Conservation (phyloP, 805 yeast species). For the Wickerhamomyces chaumierensis region DNA sequence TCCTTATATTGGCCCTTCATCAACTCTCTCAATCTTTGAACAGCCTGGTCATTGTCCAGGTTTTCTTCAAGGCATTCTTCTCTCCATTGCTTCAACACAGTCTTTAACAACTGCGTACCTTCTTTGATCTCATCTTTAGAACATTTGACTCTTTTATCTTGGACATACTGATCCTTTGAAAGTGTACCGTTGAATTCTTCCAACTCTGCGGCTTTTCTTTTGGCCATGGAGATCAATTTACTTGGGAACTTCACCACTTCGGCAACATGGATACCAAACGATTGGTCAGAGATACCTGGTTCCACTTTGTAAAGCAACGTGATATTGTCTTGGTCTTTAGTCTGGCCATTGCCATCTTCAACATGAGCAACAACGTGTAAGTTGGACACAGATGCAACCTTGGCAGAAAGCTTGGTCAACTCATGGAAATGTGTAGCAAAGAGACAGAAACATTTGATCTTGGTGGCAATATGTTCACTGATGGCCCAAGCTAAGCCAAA, state of each 20-base stretch:
- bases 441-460: slow-evolving; percentile 66
- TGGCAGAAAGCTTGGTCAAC: slow-evolving; percentile 66
- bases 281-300: slow-evolving; percentile 89
- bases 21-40: slow-evolving; percentile 26
- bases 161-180: slow-evolving; percentile 29
- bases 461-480: slow-evolving; percentile 67
- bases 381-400: slow-evolving; percentile 56
- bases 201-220: slow-evolving; percentile 81
- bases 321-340: slow-evolving; percentile 43
- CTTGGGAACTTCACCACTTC: slow-evolving; percentile 88
- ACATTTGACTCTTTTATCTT: slow-evolving; percentile 36
- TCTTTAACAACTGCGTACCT: slow-evolving; percentile 41
- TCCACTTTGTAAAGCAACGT: slow-evolving; percentile 90
- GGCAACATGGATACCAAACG: slow-evolving; percentile 96
- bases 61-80: slow-evolving; percentile 9
- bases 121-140: slow-evolving; percentile 35
- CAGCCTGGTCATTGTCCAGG: slow-evolving; percentile 26
- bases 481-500: slow-evolving; percentile 98
- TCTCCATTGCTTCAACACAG: slow-evolving; percentile 29
- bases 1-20: slow-evolving; percentile 18
- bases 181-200: slow-evolving; percentile 44
- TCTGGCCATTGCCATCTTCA: slow-evolving; percentile 26
- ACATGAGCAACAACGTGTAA: slow-evolving; percentile 91
- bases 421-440: slow-evolving; percentile 99
- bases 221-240: slow-evolving; percentile 90